Evolutionary conservation across 345 rosid species (phyloP), one percentile per base, ranked within the genome.

Genomic region (Camelina laxa): DNA sequence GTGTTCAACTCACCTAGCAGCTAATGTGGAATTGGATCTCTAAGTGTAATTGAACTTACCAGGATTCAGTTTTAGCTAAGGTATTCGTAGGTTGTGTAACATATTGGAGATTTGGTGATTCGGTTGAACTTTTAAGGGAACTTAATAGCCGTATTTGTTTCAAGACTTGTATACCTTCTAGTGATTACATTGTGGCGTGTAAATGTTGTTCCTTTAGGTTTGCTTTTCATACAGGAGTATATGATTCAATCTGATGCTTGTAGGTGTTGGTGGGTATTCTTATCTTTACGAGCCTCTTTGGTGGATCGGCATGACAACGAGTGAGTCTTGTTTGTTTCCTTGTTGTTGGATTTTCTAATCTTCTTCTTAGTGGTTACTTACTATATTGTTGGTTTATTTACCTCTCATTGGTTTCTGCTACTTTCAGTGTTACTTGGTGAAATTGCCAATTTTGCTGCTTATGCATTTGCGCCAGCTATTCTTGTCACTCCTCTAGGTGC

Each of bases 221-320:
- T 51, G 41, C 33, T 44, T 65, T 10, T 27, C 30, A 27, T 27
- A 21, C 42, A 4, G 58, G 30, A 27, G 30, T 27, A 27, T 65
- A 15, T 60, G 12, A 47, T 45, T 13, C 51, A 20, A 11, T 74
- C 60, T 54, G 59, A 61, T 67, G 22, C 30, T 70, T 41, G 60
- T 83, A 87, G 98, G 96, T 48, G 87, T 82, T 78, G 98, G 98
- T 73, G 98, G 98, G 33, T 90, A 91, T 83, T 86, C 98, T 65
- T 94, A 94, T 83, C 86, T 94, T 49, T 86, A 87, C 41, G 96
- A 94, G 87, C 98, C 98, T 73, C 91, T 91, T 57, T 94, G 98
- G 98, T 94, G 98, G 98, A 82, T 78, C 17, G 98, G 98, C 86
- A 94, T 94, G 98, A 90, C 87, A 73, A 90, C 98, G 53, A 94